phyloP scores from a whole-genome alignment of 83 land plant species.

The Picea engelmannii region DNA sequence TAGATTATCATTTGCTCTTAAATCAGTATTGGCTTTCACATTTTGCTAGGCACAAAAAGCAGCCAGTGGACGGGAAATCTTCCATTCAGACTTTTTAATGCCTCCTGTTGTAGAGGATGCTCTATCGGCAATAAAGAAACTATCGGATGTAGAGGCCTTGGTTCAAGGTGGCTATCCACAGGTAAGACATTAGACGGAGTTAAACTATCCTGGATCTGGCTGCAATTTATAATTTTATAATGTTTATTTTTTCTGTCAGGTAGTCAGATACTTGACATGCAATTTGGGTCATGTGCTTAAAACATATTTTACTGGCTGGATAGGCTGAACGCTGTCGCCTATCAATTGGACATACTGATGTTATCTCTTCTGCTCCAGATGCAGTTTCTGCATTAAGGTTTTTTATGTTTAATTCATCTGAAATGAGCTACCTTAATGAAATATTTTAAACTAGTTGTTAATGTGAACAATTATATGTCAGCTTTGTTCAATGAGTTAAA shows the following conservation, averaged over 20 bases:
- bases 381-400: slow-evolving; percentile 85
- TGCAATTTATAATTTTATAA: neutral
- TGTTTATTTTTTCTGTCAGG: slow-evolving; percentile 10
- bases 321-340: slow-evolving; percentile 96
- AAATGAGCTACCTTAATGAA: neutral
- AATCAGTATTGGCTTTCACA: neutral
- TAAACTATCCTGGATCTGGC: slow-evolving; percentile 3
- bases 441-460: neutral
- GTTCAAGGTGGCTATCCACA: slow-evolving; percentile 92
- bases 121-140: slow-evolving; percentile 51
- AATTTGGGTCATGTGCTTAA: slow-evolving; percentile 5
- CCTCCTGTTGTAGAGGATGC: slow-evolving; percentile 80
- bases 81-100: slow-evolving; percentile 87
- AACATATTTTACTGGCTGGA: neutral
- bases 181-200: slow-evolving; percentile 30
- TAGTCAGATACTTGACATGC: slow-evolving; percentile 7
- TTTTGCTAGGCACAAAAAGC: slow-evolving; percentile 67
- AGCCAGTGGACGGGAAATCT: slow-evolving; percentile 68
- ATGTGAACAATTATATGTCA: neutral
- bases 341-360: slow-evolving; percentile 80
- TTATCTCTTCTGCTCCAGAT: slow-evolving; percentile 55
- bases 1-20: neutral
- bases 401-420: neutral
- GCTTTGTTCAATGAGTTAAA: neutral
- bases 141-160: slow-evolving; percentile 71